phyloP scores from a whole-genome alignment of 208 protist genomes.

The Acanthamoeba culbertsoni region DNA sequence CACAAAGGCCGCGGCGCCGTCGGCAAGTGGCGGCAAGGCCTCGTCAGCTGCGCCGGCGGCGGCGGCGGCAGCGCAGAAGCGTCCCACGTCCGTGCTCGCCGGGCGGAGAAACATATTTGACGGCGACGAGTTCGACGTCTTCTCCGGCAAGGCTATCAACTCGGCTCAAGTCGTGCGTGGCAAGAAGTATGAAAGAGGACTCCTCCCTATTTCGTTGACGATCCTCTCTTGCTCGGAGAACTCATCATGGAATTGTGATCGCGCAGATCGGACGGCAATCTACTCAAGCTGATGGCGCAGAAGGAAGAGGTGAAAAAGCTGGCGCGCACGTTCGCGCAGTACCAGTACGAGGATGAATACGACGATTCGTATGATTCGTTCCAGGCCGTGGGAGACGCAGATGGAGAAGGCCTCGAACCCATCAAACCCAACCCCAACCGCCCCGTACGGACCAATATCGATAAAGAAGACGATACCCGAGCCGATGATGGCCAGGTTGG shows the following conservation, averaged over 20 bases:
- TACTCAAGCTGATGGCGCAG: constrained; percentile 8
- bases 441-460: neutral
- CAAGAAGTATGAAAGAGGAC: neutral
- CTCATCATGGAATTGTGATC: neutral
- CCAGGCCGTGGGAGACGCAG: constrained; percentile 24
- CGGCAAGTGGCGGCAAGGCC: neutral
- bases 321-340: neutral
- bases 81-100: neutral
- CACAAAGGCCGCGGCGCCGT: neutral
- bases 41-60: neutral
- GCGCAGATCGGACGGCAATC: neutral
- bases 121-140: constrained; percentile 28
- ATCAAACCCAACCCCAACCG: constrained; percentile 45
- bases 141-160: neutral
- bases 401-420: constrained; percentile 32
- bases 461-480: neutral
- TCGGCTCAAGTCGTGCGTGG: neutral
- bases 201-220: neutral
- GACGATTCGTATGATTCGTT: constrained; percentile 56
- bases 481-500: neutral
- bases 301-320: constrained; percentile 32
- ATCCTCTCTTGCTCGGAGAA: neutral
- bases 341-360: constrained; percentile 63
- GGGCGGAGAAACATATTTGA: constrained; percentile 29
- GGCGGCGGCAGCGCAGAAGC: neutral